These are phyloP conservation scores for Aspergillus neotritici DNA, from an alignment of 2,329 filamentous ascomycete genomes.

Conservation along the genomic window DNA sequence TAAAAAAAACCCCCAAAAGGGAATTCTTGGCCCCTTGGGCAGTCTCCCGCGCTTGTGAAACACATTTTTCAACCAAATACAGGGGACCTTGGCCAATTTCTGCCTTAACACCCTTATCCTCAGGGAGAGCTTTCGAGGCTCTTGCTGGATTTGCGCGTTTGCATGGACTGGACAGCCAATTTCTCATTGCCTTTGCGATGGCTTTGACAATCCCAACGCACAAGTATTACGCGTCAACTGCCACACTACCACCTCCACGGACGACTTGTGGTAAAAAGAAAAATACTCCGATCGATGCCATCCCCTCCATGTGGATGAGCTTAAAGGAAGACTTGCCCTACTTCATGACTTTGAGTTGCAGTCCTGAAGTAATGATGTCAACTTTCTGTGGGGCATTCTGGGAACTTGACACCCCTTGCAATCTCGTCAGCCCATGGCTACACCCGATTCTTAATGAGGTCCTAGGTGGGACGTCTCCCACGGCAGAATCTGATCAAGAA, in stretches of 20 bases:
- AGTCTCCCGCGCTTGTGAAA: slow-evolving; percentile 5
- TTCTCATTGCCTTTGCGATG: slow-evolving; percentile 11
- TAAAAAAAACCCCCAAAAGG: background rate
- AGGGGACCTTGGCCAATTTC: too few species aligned
- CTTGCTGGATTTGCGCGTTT: slow-evolving; percentile 10
- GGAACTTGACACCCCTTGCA: slow-evolving; percentile 12
- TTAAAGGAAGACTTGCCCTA: slow-evolving; percentile 11
- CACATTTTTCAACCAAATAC: too few species aligned
- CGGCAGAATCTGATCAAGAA: slow-evolving; percentile 1
- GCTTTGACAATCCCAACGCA: slow-evolving; percentile 13
- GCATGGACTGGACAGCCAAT: slow-evolving; percentile 11
- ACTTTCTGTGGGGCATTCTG: slow-evolving; percentile 14
- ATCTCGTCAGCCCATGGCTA: slow-evolving; percentile 14
- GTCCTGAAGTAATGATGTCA: slow-evolving; percentile 11
- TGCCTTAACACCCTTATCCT: slow-evolving; percentile 7
- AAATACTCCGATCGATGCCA: background rate
- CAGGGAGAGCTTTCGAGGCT: slow-evolving; percentile 5
- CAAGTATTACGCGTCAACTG: slow-evolving; percentile 4
- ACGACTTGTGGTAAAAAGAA: background rate
- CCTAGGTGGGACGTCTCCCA: background rate
- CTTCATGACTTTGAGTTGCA: slow-evolving; percentile 15
- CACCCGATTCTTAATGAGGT: slow-evolving; percentile 13
- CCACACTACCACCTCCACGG: slow-evolving; percentile 10
- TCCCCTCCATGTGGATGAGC: slow-evolving; percentile 1
- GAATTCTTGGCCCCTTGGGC: slow-evolving; percentile 12